A percentile compares a stretch with the other conserved stretches of the same genome.
Evolutionary conservation across 2,329 filamentous ascomycete genomes (phyloP).

Genomic region (Aspergillus melleus): DNA sequence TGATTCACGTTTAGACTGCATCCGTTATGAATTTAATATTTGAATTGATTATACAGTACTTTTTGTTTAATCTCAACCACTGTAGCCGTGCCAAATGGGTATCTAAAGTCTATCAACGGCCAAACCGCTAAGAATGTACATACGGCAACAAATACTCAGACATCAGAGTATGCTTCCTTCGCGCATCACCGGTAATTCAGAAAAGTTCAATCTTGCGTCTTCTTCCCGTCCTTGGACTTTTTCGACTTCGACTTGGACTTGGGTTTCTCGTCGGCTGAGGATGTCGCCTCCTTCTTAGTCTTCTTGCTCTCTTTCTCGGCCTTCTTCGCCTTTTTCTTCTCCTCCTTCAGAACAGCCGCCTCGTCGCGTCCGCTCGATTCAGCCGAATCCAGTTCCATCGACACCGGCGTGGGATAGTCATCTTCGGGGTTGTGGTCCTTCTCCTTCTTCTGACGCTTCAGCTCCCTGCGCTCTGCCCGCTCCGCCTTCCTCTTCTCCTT

Average conservation of each 20-base stretch:
- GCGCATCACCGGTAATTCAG: not conserved
- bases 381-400: constrained; percentile 25
- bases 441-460: constrained; percentile 20
- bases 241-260: constrained; percentile 53
- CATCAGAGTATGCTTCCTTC: not conserved
- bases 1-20: constrained; percentile 4
- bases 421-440: constrained; percentile 21
- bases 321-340: constrained; percentile 23
- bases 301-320: constrained; percentile 31
- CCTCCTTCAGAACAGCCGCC: constrained; percentile 33
- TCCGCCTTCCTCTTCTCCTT: constrained; percentile 24
- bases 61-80: constrained; percentile 3
- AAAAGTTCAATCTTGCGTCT: constrained; percentile 7
- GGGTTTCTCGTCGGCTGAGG: constrained; percentile 26
- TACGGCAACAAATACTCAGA: not conserved
- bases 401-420: constrained; percentile 35
- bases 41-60: constrained; percentile 8
- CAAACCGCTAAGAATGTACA: not conserved
- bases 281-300: constrained; percentile 26
- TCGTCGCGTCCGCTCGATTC: constrained; percentile 21
- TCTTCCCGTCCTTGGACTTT: constrained; percentile 42
- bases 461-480: constrained; percentile 26
- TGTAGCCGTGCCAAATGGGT: constrained; percentile 30
- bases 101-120: constrained; percentile 25
- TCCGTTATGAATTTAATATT: not conserved